Percentiles rank a stretch among this genome's conserved stretches.
phyloP scores from a whole-genome alignment of 371 early-diverging fungal species.

The Mucor plumbeus region DNA sequence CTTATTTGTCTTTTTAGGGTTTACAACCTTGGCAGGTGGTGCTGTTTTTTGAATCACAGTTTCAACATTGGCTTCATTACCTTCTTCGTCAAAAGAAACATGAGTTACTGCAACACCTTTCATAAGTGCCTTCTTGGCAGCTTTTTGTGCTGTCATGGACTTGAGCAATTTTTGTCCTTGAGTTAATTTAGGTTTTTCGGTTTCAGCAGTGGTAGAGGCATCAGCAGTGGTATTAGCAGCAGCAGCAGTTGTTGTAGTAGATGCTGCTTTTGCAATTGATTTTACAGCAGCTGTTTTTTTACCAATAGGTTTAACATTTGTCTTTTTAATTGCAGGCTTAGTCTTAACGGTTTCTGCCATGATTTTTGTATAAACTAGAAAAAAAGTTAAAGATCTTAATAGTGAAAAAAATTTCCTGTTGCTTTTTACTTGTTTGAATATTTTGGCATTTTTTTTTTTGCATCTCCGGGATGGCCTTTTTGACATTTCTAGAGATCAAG shows the following conservation, averaged over 20 bases:
- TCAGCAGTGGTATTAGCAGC: not conserved
- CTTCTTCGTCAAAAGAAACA: slow-evolving; percentile 37
- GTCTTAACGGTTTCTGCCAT: not conserved
- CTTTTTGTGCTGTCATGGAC: slow-evolving; percentile 40
- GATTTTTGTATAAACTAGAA: not conserved
- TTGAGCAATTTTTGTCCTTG: slow-evolving; percentile 37
- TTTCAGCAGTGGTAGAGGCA: not conserved
- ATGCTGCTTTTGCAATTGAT: not conserved
- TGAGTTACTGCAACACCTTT: slow-evolving; percentile 26
- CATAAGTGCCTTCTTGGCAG: slow-evolving; percentile 29
- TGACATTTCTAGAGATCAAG: not conserved
- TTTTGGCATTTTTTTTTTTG: not conserved
- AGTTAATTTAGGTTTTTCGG: slow-evolving; percentile 23
- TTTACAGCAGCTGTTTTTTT: not conserved
- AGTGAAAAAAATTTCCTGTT: not conserved
- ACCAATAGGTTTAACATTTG: not conserved
- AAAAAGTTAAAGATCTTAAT: not conserved
- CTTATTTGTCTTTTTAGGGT: slow-evolving; percentile 13
- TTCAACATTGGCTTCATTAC: slow-evolving; percentile 26
- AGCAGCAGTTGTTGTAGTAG: not conserved
- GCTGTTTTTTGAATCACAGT: slow-evolving; percentile 25
- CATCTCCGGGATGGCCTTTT: not conserved
- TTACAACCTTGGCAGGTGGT: not conserved
- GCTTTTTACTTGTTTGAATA: not conserved
- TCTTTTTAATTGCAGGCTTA: slow-evolving; percentile 3